Conservation (phyloP, 2,329 filamentous ascomycete genomes). For the Alternaria novae-zelandiae region DNA sequence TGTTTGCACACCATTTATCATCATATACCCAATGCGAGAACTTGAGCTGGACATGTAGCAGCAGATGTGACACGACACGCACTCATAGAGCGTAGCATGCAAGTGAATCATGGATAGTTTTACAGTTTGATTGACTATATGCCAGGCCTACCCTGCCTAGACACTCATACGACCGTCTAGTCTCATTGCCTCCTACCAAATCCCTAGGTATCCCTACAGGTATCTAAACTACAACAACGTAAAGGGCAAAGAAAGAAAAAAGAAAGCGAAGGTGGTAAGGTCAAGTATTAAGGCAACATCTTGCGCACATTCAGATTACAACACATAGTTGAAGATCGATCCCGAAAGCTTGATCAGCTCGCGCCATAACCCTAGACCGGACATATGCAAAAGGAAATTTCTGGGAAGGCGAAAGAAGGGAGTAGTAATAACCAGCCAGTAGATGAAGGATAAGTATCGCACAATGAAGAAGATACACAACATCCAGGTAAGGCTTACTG, state of each 20-base stretch:
- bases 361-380: slow-evolving; percentile 14
- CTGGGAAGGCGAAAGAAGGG: not conserved
- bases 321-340: slow-evolving; percentile 22
- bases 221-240: slow-evolving; percentile 32
- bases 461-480: slow-evolving; percentile 36
- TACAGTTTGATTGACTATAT: slow-evolving; percentile 7
- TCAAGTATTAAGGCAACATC: slow-evolving; percentile 23
- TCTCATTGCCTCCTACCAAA: slow-evolving; percentile 7
- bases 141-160: slow-evolving; percentile 4
- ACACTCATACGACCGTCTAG: slow-evolving; percentile 10
- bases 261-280: slow-evolving; percentile 27
- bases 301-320: slow-evolving; percentile 28
- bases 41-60: not conserved
- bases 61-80: not conserved
- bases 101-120: not conserved
- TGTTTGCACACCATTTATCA: not conserved
- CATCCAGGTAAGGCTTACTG: slow-evolving; percentile 47
- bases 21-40: not conserved
- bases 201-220: slow-evolving; percentile 27
- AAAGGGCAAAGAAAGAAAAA: slow-evolving; percentile 5
- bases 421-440: slow-evolving; percentile 32
- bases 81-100: not conserved
- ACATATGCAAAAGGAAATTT: slow-evolving; percentile 12
- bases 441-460: slow-evolving; percentile 36
- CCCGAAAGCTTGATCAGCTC: slow-evolving; percentile 18